These are phyloP conservation scores for Pythium aquatile DNA, from an alignment of 352 stramenopile genomes.

Conservation along the genomic window DNA sequence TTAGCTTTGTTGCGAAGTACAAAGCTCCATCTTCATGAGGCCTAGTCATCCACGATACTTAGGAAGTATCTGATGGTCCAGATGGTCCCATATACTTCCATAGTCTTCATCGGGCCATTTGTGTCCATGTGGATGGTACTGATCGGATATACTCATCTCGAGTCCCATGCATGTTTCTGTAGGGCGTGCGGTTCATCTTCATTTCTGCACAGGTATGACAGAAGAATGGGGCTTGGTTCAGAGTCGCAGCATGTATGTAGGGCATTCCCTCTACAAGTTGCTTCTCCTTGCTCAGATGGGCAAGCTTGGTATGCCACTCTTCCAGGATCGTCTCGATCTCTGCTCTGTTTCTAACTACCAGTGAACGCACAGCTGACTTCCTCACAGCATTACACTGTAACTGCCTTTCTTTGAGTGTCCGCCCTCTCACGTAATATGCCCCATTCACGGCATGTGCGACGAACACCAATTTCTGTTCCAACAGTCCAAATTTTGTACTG, in stretches of 20 bases:
- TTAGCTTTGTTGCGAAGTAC: conserved; percentile 1
- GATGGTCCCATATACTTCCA: not conserved
- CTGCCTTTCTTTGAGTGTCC: conserved; percentile 12
- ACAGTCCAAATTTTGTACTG: conserved; percentile 9
- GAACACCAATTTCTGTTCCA: conserved; percentile 3
- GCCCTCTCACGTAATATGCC: conserved; percentile 2
- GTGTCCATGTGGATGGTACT: not conserved
- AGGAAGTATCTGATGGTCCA: not conserved
- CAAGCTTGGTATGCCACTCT: conserved; percentile 13
- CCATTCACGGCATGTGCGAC: conserved; percentile 4
- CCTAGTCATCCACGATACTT: conserved; percentile 10
- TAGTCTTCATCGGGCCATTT: conserved; percentile 1
- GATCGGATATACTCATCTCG: not conserved
- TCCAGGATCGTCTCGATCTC: conserved; percentile 6
- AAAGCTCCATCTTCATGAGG: conserved; percentile 6
- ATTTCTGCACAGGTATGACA: conserved; percentile 6
- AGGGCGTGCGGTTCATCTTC: conserved; percentile 13
- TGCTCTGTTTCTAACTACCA: not conserved
- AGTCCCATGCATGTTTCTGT: conserved; percentile 5
- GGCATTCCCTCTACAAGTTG: conserved; percentile 9
- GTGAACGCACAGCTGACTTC: not conserved
- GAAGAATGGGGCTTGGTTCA: conserved; percentile 6
- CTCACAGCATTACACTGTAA: conserved; percentile 10
- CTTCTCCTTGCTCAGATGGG: conserved; percentile 6
- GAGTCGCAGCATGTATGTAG: conserved; percentile 1